These are phyloP conservation scores for Tetradesmus obliquus DNA, from an alignment of 139 green algal species.

Conservation along the genomic window DNA sequence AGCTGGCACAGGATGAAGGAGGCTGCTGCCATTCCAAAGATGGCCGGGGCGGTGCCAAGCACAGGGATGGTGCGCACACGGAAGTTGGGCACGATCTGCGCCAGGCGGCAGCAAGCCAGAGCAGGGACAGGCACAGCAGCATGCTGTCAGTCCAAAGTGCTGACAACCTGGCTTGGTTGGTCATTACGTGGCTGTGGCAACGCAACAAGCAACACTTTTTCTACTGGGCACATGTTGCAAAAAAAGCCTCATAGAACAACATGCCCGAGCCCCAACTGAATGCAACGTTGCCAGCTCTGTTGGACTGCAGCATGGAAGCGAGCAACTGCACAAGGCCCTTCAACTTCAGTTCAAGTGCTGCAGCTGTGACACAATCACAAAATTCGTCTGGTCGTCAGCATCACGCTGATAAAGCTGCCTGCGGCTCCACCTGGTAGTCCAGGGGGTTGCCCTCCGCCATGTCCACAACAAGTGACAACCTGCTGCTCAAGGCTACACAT, in stretches of 20 bases:
- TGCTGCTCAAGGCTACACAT: not conserved
- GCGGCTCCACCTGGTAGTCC: constrained; percentile 82
- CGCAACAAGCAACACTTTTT: too few relatives aligned
- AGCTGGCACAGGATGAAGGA: constrained; percentile 86
- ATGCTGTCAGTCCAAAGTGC: not conserved
- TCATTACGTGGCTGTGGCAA: too few relatives aligned
- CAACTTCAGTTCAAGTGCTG: too few relatives aligned
- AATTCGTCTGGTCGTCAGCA: too few relatives aligned
- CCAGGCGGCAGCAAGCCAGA: not conserved
- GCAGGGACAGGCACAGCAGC: not conserved
- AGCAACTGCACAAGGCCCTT: too few relatives aligned
- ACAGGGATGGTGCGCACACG: constrained; percentile 96
- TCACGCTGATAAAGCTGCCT: not conserved
- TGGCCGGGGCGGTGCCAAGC: constrained; percentile 90
- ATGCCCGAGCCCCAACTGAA: too few relatives aligned
- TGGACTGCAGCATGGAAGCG: too few relatives aligned
- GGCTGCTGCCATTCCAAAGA: constrained; percentile 95
- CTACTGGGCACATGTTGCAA: too few relatives aligned
- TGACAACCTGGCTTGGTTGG: too few relatives aligned
- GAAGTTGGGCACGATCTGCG: constrained; percentile 95
- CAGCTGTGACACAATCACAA: too few relatives aligned
- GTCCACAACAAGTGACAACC: constrained; percentile 33
- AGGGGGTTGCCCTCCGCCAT: constrained; percentile 63
- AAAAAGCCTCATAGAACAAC: too few relatives aligned
- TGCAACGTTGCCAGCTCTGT: too few relatives aligned